phyloP scores from a whole-genome alignment of 495 filamentous ascomycete genomes.

The Penicillium antarcticum region DNA sequence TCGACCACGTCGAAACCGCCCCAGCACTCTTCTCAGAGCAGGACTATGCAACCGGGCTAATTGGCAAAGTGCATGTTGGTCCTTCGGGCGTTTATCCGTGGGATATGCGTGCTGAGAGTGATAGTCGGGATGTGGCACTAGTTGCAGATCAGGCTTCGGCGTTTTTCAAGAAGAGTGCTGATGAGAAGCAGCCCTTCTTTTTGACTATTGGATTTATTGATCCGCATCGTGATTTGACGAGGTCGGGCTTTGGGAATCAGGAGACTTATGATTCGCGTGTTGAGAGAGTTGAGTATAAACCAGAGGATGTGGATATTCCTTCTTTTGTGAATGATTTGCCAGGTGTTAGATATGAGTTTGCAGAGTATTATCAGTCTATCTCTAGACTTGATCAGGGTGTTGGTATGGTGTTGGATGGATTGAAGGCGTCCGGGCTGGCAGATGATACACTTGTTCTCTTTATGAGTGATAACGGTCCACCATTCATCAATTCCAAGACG shows the following conservation, averaged over 20 bases:
- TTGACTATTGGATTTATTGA: constrained; percentile 44
- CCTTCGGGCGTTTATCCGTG: constrained; percentile 37
- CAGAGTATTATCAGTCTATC: constrained; percentile 42
- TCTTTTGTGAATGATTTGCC: constrained; percentile 35
- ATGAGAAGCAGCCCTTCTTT: constrained; percentile 30
- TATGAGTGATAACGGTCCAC: constrained; percentile 45
- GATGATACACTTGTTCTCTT: constrained; percentile 42
- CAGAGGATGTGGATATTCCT: constrained; percentile 30
- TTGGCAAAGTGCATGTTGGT: constrained; percentile 48
- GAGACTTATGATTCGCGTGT: constrained; percentile 16
- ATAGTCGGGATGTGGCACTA: constrained; percentile 27
- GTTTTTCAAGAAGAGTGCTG: constrained; percentile 32
- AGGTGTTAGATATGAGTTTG: constrained; percentile 35
- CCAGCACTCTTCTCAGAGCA: constrained; percentile 31
- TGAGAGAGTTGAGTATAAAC: constrained; percentile 7
- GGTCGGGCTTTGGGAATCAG: constrained; percentile 41
- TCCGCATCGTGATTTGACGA: constrained; percentile 39
- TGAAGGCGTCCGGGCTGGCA: constrained; percentile 24
- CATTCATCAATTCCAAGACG: constrained; percentile 49
- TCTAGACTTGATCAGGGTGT: constrained; percentile 39
- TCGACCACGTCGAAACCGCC: constrained; percentile 37
- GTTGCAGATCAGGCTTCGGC: constrained; percentile 31
- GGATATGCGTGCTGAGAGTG: constrained; percentile 35
- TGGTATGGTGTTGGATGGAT: constrained; percentile 33
- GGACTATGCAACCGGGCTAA: constrained; percentile 40